A percentile compares a stretch with the other conserved stretches of the same genome.
Evolutionary conservation across 2,329 filamentous ascomycete genomes (phyloP).

Genomic region (Diaporthe helianthi): DNA sequence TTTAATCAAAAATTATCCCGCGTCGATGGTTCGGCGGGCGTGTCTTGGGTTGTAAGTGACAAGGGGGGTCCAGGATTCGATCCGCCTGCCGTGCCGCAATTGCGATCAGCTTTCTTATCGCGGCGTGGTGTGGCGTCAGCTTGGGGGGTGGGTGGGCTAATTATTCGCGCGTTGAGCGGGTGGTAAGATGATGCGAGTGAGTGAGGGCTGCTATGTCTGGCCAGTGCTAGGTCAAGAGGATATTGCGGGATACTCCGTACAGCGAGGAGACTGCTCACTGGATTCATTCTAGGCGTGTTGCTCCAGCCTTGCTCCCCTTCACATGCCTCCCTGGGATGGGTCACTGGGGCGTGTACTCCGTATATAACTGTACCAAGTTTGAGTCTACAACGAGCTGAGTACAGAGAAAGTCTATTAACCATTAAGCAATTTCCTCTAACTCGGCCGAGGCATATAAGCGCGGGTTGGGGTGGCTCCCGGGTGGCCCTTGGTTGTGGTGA

Average conservation of each 20-base stretch:
- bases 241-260: not conserved
- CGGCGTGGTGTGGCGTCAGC: slow-evolving; percentile 21
- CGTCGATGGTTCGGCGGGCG: not conserved
- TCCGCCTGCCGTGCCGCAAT: slow-evolving; percentile 14
- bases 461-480: slow-evolving; percentile 6
- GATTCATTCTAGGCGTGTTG: not conserved
- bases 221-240: not conserved
- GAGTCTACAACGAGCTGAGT: not conserved
- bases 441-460: slow-evolving; percentile 21
- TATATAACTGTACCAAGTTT: not conserved
- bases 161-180: slow-evolving; percentile 1
- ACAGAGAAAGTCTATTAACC: not conserved
- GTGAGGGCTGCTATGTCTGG: not conserved
- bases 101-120: slow-evolving; percentile 10
- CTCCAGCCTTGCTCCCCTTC: not conserved
- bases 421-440: not conserved
- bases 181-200: not conserved
- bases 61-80: slow-evolving; percentile 18
- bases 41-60: not conserved
- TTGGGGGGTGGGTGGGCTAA: not conserved
- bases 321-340: not conserved
- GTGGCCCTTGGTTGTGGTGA: slow-evolving; percentile 17
- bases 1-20: slow-evolving; percentile 11
- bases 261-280: not conserved
- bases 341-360: not conserved